Base-by-base conservation (phyloP, 176 grass and related monocot species). In the Carex myosuroides region DNA sequence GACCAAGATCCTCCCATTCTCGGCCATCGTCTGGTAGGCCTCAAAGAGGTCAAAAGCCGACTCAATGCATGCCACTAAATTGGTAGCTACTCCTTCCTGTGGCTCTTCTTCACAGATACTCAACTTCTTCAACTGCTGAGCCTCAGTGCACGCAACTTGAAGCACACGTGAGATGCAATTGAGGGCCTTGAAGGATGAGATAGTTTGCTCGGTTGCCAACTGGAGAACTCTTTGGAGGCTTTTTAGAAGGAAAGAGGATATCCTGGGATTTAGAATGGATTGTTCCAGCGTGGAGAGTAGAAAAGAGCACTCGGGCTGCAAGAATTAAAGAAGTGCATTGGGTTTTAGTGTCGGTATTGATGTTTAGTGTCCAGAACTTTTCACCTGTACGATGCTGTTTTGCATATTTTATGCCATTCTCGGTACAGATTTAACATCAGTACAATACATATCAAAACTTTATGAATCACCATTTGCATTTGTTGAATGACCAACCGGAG, bases 281-380 rank as follows among this genome's bases (percentile, higher is more conserved):
- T 83, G 60, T 73, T 98, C 95, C 79, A 98, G 92, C 35, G 80
- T 88, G 60, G 84, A 78, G 84, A 98, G 60, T 66, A 98, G 79
- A 48, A 90, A 85, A 72, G 85, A 93, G 91, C 95, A 98, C 85
- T 98, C 95, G 70, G 92, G 85, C 95, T 98, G 94, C 88, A 95
- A 90, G 82, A 63, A 91, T 83, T 57, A 85, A 57, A 66, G 65
- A 52, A 84, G 85, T 44, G 44, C 68, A 70, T 72, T 8, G 78
- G 57, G 10, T 50, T 73, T 21, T 46, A 52, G 22, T 55, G 72
- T 79, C 24, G 0, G 18, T 56, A 71, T 32, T 55, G 55, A 79
- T 17, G 26, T 10, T 44, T 71, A 21, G 9, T 46, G 66, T 69
- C 32, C 66, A 41, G 10, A 71, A 71, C 39, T 71, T 71, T 39